A percentile compares a stretch with the other conserved stretches of the same genome.
Conservation (phyloP, 805 yeast species). For the Blastobotrys muscicola region DNA sequence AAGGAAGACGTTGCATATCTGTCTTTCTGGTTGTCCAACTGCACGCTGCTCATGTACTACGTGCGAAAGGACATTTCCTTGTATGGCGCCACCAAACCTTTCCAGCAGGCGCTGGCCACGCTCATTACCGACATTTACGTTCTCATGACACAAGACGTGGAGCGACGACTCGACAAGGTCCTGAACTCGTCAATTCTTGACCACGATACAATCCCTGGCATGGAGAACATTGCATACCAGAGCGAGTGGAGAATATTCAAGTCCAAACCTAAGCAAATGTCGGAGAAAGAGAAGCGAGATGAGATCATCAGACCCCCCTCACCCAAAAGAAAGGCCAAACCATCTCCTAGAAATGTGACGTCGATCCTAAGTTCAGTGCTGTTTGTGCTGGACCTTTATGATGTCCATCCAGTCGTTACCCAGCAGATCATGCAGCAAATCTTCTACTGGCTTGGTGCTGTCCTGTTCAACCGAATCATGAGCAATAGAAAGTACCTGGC, state of each 20-base stretch:
- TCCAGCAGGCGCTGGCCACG: conserved; percentile 23
- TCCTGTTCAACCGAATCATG: conserved; percentile 64
- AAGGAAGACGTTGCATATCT: conserved; percentile 31
- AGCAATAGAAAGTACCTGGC: conserved; percentile 61
- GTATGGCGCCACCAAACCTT: conserved; percentile 20
- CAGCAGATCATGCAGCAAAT: conserved; percentile 73
- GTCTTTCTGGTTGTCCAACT: conserved; percentile 82
- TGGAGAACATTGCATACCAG: conserved; percentile 65
- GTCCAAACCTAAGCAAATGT: conserved; percentile 38
- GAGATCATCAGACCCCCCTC: conserved; percentile 80
- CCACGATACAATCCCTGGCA: conserved; percentile 75
- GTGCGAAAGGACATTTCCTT: conserved; percentile 52
- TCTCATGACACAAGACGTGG: conserved; percentile 28
- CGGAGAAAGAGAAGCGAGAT: conserved; percentile 63
- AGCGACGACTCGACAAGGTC: conserved; percentile 26
- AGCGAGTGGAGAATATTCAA: conserved; percentile 58
- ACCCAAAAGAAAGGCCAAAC: conserved; percentile 66
- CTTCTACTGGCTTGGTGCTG: conserved; percentile 65
- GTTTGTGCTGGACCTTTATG: conserved; percentile 73
- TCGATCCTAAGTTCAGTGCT: conserved; percentile 84
- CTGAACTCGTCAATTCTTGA: conserved; percentile 38
- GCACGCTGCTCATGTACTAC: conserved; percentile 71
- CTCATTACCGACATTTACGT: conserved; percentile 27
- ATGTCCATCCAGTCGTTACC: conserved; percentile 67
- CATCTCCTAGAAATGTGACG: conserved; percentile 78